A percentile compares a stretch with the other conserved stretches of the same genome.
Conservation (phyloP, 2,329 filamentous ascomycete species). For the Colletotrichum australisinense region DNA sequence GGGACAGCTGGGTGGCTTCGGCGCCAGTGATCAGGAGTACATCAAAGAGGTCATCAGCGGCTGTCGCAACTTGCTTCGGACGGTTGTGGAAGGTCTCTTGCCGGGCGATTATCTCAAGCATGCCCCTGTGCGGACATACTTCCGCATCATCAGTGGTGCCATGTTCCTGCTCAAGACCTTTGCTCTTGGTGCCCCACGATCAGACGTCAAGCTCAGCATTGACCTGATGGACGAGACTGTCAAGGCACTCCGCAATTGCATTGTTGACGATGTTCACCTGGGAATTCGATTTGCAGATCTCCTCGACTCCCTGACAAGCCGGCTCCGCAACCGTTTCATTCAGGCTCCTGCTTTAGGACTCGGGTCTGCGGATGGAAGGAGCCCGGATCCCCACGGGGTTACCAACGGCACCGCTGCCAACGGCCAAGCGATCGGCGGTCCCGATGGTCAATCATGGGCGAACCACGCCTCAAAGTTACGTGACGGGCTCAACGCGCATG, state of each 20-base stretch:
- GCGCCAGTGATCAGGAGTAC: constrained; percentile 76
- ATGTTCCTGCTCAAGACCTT: constrained; percentile 90
- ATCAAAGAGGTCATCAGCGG: constrained; percentile 83
- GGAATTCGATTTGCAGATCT: constrained; percentile 87
- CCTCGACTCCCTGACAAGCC: constrained; percentile 80
- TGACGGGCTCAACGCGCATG: constrained; percentile 52
- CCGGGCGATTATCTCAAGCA: constrained; percentile 83
- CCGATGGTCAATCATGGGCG: constrained; percentile 38
- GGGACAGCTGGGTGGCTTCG: constrained; percentile 72
- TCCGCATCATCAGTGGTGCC: constrained; percentile 85
- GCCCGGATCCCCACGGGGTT: constrained; percentile 47
- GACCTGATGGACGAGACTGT: constrained; percentile 81
- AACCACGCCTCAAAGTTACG: constrained; percentile 52
- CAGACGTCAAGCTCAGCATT: constrained; percentile 81
- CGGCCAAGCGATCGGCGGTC: constrained; percentile 18
- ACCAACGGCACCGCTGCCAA: constrained; percentile 36
- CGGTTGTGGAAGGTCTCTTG: constrained; percentile 81
- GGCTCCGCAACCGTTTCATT: constrained; percentile 80
- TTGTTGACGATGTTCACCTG: constrained; percentile 87
- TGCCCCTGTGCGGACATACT: constrained; percentile 85
- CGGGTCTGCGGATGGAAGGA: constrained; percentile 53
- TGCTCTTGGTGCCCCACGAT: constrained; percentile 81
- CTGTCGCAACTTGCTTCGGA: constrained; percentile 79
- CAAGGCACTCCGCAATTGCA: constrained; percentile 78
- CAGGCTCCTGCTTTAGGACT: constrained; percentile 65